These are phyloP conservation scores for Fomitopsis serialis DNA, from an alignment of 768 basidiomycete species.

Conservation along the genomic window DNA sequence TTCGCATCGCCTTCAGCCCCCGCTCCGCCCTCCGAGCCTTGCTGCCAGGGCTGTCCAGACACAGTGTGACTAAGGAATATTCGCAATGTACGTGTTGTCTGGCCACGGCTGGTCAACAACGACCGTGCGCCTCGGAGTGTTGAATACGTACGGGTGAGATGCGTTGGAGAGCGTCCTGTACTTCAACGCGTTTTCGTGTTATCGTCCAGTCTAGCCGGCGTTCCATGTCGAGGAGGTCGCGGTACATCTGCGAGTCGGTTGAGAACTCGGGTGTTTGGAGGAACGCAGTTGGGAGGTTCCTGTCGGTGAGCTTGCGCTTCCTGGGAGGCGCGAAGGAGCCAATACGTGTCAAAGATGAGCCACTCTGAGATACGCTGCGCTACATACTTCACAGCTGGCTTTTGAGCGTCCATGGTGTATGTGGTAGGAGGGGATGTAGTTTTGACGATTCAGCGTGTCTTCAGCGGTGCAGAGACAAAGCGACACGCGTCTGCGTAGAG, in stretches of 20 bases:
- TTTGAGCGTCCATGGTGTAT: conserved; percentile 11
- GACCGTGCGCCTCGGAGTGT: background rate
- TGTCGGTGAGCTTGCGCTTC: conserved; percentile 76
- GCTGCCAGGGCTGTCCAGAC: conserved; percentile 84
- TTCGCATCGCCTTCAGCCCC: conserved; percentile 30
- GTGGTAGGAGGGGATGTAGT: background rate
- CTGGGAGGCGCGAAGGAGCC: conserved; percentile 30
- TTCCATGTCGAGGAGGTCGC: conserved; percentile 83
- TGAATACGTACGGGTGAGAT: conserved; percentile 56
- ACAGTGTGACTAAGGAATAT: conserved; percentile 87
- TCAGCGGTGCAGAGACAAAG: background rate
- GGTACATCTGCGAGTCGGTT: conserved; percentile 82
- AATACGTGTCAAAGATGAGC: conserved; percentile 3
- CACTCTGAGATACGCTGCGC: background rate
- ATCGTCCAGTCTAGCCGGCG: conserved; percentile 93
- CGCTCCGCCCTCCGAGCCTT: conserved; percentile 28
- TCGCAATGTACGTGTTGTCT: conserved; percentile 81
- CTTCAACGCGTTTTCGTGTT: conserved; percentile 83
- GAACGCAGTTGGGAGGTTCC: conserved; percentile 71
- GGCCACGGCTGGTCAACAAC: background rate
- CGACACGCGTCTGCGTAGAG: background rate
- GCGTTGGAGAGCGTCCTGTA: conserved; percentile 81
- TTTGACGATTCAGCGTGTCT: too few species aligned
- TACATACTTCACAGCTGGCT: conserved; percentile 18
- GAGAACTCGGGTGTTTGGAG: conserved; percentile 71